Base-by-base conservation (phyloP, 2,329 filamentous ascomycete species). In the Aspergillus sp. region DNA sequence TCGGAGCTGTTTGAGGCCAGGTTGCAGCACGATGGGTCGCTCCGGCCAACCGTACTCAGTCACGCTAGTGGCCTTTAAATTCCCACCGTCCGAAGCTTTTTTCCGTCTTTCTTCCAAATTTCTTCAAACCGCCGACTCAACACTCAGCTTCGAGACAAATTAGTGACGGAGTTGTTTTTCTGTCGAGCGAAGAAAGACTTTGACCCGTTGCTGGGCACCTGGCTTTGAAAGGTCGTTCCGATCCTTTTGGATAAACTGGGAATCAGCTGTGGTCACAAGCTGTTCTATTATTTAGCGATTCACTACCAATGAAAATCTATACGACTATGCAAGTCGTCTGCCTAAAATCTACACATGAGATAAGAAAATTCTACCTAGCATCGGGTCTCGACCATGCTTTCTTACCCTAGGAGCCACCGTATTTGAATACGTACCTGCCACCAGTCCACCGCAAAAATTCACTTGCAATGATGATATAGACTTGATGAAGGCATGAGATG, bases 171-270 rank as follows among this genome's bases (percentile, higher is more conserved):
- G 76, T 76, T 85, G 85, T 86, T 86, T 85, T 87, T 83, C 83
- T 82, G 83, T 86, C 86, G 84, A 72, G 85, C 85, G 85, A 76
- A 89, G 84, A 89, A 67, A 63, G 78, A 80, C 78, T 57, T 66
- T 67, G 73, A 82, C 85, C 85, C 84, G 83, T 87, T 80, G 85
- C 86, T 89, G 86, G 86, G 86, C 86, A 84, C 86, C 86, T 82
- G 83, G 77, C 77, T 82, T 86, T 83, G 84, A 86, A 81, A 78
- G 78, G 80, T 83, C 83, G 77, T 86, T 84, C 75, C 75, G 82
- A 83, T 80, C 76, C 79, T 81, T 75, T 65, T 75, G 81, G 85
- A 88, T 77, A 82, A 81, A 76, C 79, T 82, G 81, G 86, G 86
- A 89, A 89, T 89, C 86, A 89, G 86, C 83, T 82, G 85, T 80